phyloP scores from a whole-genome alignment of 306 rosid species.

The Vigna hirtella region DNA sequence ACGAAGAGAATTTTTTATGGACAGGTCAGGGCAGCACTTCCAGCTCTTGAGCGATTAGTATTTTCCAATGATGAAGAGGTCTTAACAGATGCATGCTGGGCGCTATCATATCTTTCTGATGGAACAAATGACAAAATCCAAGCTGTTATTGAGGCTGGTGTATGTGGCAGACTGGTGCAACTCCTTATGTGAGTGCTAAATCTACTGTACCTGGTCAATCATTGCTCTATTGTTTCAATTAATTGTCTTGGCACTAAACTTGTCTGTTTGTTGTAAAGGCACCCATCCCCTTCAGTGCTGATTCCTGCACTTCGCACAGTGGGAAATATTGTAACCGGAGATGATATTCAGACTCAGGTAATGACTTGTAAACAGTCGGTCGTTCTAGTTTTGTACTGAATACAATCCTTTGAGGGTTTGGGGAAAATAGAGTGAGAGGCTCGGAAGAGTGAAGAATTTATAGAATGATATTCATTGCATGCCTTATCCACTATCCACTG shows the following conservation, averaged over 20 bases:
- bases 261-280: slow-evolving; percentile 56
- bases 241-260: slow-evolving; percentile 18
- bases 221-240: slow-evolving; percentile 1
- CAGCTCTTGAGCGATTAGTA: slow-evolving; percentile 86
- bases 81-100: slow-evolving; percentile 94
- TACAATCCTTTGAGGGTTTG: neutral
- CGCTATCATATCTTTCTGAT: slow-evolving; percentile 87
- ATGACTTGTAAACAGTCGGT: slow-evolving; percentile 6
- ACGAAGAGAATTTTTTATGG: slow-evolving; percentile 30
- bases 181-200: slow-evolving; percentile 77
- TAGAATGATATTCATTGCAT: slow-evolving; percentile 13
- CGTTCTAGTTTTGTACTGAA: neutral
- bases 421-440: neutral
- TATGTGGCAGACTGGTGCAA: slow-evolving; percentile 75
- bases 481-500: neutral
- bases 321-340: slow-evolving; percentile 95
- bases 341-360: slow-evolving; percentile 91
- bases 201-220: neutral
- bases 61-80: slow-evolving; percentile 94
- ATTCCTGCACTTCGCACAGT: slow-evolving; percentile 95
- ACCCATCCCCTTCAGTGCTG: slow-evolving; percentile 87
- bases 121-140: slow-evolving; percentile 95
- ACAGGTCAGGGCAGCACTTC: slow-evolving; percentile 93
- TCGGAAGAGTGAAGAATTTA: neutral
- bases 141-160: slow-evolving; percentile 93